Evolutionary conservation across 257 asterid genomes (phyloP).

Genomic region (Perilla frutescens): DNA sequence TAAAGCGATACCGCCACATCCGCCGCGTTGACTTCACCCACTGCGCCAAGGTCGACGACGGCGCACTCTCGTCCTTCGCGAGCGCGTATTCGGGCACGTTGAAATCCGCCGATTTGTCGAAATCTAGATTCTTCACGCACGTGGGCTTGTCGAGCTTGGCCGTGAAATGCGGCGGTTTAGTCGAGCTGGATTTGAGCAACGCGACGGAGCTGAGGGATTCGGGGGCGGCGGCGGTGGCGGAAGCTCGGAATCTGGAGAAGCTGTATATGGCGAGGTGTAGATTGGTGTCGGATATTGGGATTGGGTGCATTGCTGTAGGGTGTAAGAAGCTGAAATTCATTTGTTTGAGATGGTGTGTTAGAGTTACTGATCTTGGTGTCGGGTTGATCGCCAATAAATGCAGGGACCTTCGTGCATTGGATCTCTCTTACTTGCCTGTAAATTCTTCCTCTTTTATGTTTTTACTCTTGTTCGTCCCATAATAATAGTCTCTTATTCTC

Average conservation of each 20-base stretch:
- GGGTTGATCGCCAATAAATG: constrained; percentile 53
- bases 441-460: background rate
- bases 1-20: constrained; percentile 37
- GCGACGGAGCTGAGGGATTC: constrained; percentile 48
- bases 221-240: constrained; percentile 46
- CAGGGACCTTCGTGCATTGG: constrained; percentile 42
- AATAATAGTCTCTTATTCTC: no score
- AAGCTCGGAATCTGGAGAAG: constrained; percentile 48
- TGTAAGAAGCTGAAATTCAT: constrained; percentile 47
- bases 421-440: constrained; percentile 54
- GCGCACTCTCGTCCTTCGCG: constrained; percentile 24
- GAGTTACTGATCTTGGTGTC: constrained; percentile 52
- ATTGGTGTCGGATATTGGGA: constrained; percentile 49
- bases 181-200: constrained; percentile 47
- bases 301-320: constrained; percentile 57
- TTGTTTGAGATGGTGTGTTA: constrained; percentile 50
- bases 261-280: constrained; percentile 50
- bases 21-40: constrained; percentile 40
- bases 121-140: constrained; percentile 43
- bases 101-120: constrained; percentile 43
- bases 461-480: background rate
- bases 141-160: constrained; percentile 44
- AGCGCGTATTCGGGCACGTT: constrained; percentile 24
- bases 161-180: constrained; percentile 40
- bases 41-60: constrained; percentile 44